A percentile compares a stretch with the other conserved stretches of the same genome.
phyloP scores from a whole-genome alignment of 257 asterid species.

The Nicotiana obtusifolia region DNA sequence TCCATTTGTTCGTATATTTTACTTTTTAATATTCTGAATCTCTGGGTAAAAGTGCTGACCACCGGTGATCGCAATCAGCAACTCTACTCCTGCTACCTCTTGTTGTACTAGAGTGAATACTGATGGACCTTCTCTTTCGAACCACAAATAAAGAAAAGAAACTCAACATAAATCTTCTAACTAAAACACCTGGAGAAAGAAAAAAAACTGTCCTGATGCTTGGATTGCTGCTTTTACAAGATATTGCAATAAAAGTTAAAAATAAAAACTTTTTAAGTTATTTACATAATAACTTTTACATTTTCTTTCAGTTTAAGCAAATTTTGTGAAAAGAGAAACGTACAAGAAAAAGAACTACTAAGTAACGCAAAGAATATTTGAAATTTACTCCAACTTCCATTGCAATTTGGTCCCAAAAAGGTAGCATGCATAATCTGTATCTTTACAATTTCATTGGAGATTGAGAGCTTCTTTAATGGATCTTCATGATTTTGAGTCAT shows the following conservation, averaged over 20 bases:
- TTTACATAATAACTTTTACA: background rate
- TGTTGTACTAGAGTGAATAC: too few relatives aligned
- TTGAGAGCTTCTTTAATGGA: background rate
- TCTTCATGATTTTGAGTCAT: slow-evolving; percentile 8
- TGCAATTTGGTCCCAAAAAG: background rate
- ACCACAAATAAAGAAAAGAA: too few relatives aligned
- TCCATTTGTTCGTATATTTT: too few relatives aligned
- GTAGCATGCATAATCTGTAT: background rate
- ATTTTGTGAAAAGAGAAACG: background rate
- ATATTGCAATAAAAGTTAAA: background rate
- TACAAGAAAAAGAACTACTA: background rate
- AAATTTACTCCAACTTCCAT: background rate
- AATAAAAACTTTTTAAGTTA: background rate
- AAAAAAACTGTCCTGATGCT: too few relatives aligned
- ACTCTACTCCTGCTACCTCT: too few relatives aligned
- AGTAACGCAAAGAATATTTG: background rate
- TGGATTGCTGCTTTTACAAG: background rate
- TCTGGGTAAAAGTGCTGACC: too few relatives aligned
- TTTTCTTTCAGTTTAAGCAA: background rate
- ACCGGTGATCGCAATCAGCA: too few relatives aligned
- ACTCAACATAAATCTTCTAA: background rate
- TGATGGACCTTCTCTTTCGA: too few relatives aligned
- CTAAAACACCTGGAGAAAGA: background rate
- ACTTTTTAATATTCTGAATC: too few relatives aligned
- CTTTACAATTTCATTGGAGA: background rate